Evolutionary conservation across 495 filamentous ascomycete genomes (phyloP), one percentile per base, ranked within the genome.

Genomic region (Articulospora tetracladia): DNA sequence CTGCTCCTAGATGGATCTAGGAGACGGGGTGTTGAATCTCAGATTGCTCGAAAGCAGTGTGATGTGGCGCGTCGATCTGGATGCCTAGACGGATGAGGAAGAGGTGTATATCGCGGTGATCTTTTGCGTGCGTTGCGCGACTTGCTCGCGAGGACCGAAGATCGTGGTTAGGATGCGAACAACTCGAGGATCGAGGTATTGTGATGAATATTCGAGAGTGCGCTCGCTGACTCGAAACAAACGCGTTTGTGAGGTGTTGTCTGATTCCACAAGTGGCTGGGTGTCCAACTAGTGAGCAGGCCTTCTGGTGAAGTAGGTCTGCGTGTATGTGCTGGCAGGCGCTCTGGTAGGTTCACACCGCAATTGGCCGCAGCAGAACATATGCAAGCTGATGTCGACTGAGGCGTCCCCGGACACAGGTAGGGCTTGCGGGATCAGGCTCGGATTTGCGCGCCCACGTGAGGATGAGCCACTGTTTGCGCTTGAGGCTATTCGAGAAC

Each of bases 261-360:
- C 63, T 68, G 65, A 60, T 68, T 62, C 68, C 67, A n/a, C 66
- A 71, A 53, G 51, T 68, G 58, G 61, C 51, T 34, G 48, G n/a
- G 34, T 48, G 24, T 67, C 60, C 62, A 65, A 66, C 66, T 58
- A 60, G 59, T 64, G 51, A 53, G 46, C 20, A 59, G 55, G 54
- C 56, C 64, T 60, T 58, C 60, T 57, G 77, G 76, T 80, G 76
- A 78, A 79, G 78, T 79, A 73, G 76, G 79, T 74, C 75, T 77
- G 74, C 73, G 77, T 73, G 68, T 76, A 80, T 83, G 80, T 75
- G 80, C 77, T 83, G 80, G 80, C 80, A 82, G 53, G 57, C 76
- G 73, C 74, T 74, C 69, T 76, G 73, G 77, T 63, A 69, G 63
- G 63, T 68, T 65, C 67, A 65, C 72, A 77, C 76, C 74, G 74